Evolutionary conservation across 805 yeast genomes (phyloP).

Genomic region (Pichia eremophila): DNA sequence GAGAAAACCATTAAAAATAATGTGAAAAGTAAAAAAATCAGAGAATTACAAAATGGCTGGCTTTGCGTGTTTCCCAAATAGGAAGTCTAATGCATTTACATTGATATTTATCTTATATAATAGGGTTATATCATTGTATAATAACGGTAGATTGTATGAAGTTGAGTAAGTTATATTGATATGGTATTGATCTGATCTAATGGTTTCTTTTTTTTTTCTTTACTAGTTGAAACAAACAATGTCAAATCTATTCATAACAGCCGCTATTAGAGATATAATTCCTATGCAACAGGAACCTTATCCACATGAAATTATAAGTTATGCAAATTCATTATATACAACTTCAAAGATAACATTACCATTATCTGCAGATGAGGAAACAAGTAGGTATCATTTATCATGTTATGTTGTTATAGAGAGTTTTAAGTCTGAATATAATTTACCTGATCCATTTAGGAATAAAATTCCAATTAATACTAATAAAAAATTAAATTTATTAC

Average conservation of each 20-base stretch:
- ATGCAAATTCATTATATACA: slow-evolving; percentile 38
- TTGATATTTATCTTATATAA: too few relatives aligned
- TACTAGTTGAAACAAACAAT: slow-evolving; percentile 8
- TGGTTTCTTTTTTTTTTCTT: not conserved
- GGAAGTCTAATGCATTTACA: not conserved
- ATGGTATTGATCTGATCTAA: too few relatives aligned
- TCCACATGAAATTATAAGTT: slow-evolving; percentile 33
- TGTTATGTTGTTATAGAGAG: slow-evolving; percentile 52
- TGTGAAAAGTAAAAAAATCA: not conserved
- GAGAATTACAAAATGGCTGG: slow-evolving; percentile 3
- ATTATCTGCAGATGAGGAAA: slow-evolving; percentile 45
- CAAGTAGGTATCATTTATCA: slow-evolving; percentile 60
- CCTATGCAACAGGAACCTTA: slow-evolving; percentile 38
- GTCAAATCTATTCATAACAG: slow-evolving; percentile 24
- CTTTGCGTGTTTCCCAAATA: not conserved
- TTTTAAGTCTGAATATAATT: slow-evolving; percentile 31
- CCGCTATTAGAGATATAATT: slow-evolving; percentile 39
- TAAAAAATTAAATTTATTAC: slow-evolving; percentile 32
- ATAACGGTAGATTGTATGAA: too few relatives aligned
- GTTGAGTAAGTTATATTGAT: too few relatives aligned
- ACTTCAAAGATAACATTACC: slow-evolving; percentile 41
- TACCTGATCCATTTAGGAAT: slow-evolving; percentile 40
- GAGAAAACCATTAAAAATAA: too few relatives aligned
- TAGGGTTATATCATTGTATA: too few relatives aligned
- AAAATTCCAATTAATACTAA: slow-evolving; percentile 50